Conservation (phyloP, 306 rosid genomes). For the Vigna hirtella region DNA sequence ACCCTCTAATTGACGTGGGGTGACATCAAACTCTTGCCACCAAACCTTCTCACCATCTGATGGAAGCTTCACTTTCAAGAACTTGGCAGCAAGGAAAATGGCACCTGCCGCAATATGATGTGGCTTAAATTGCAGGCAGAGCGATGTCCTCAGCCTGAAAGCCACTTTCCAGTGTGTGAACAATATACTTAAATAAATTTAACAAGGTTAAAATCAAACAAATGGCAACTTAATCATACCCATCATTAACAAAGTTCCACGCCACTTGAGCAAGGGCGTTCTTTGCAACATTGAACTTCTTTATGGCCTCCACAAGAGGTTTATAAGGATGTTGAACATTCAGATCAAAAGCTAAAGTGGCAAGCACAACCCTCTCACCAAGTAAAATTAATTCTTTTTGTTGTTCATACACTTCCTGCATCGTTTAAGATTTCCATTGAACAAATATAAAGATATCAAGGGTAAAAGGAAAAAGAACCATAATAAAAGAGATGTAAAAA, state of each 20-base stretch:
- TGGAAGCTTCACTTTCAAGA: constrained; percentile 97
- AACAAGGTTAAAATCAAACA: constrained; percentile 38
- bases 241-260: constrained; percentile 99
- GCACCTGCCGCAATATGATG: constrained; percentile 99
- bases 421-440: constrained; percentile 38
- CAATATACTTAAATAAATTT: constrained; percentile 49
- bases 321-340: constrained; percentile 95
- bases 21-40: constrained; percentile 99
- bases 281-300: constrained; percentile 93
- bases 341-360: constrained; percentile 87
- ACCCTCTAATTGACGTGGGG: constrained; percentile 99
- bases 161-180: constrained; percentile 71
- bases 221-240: constrained; percentile 68
- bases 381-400: constrained; percentile 89
- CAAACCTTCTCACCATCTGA: constrained; percentile 98
- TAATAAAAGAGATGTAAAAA: not conserved
- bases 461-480: constrained; percentile 17
- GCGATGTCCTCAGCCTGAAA: constrained; percentile 99
- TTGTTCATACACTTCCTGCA: constrained; percentile 96
- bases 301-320: constrained; percentile 98
- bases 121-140: constrained; percentile 99
- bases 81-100: constrained; percentile 99
- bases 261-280: constrained; percentile 99
- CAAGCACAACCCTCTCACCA: constrained; percentile 92
- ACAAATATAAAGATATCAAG: constrained; percentile 30